Conservation (phyloP, 345 rosid species). For the Streptanthus diversifolius region DNA sequence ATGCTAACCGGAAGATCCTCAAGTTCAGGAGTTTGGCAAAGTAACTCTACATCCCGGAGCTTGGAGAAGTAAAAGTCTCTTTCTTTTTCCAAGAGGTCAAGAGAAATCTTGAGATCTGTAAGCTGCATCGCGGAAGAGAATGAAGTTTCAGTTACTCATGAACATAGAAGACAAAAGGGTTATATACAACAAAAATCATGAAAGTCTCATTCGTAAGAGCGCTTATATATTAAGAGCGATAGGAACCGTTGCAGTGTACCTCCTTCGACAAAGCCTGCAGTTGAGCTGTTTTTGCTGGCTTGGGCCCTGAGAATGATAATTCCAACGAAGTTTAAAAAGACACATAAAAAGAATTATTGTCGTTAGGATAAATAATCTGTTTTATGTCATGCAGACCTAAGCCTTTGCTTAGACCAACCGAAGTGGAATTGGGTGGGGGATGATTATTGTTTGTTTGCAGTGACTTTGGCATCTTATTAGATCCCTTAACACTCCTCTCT, state of each 20-base stretch:
- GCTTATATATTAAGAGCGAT: background rate
- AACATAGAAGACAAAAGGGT: background rate
- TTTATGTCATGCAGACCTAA: conserved; percentile 2
- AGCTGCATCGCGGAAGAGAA: conserved; percentile 40
- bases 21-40: conserved; percentile 71
- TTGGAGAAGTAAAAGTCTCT: conserved; percentile 91
- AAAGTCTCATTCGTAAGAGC: background rate
- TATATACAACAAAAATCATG: background rate
- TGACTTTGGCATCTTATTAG: conserved; percentile 63
- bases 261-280: conserved; percentile 66
- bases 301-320: conserved; percentile 44
- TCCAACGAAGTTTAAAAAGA: conserved; percentile 4
- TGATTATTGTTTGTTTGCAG: conserved; percentile 61
- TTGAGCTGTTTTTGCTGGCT: conserved; percentile 49
- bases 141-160: background rate
- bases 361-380: background rate
- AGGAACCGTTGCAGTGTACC: conserved; percentile 39
- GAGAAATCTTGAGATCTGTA: conserved; percentile 74
- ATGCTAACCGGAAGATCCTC: conserved; percentile 58
- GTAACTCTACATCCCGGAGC: conserved; percentile 73
- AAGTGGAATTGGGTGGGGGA: conserved; percentile 19
- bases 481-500: conserved; percentile 44
- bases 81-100: conserved; percentile 76
- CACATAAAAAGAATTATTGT: background rate
- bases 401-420: conserved; percentile 21